A percentile compares a stretch with the other conserved stretches of the same genome.
phyloP scores from a whole-genome alignment of 805 yeast species.

The Vanderwaltozyma tropicalis region DNA sequence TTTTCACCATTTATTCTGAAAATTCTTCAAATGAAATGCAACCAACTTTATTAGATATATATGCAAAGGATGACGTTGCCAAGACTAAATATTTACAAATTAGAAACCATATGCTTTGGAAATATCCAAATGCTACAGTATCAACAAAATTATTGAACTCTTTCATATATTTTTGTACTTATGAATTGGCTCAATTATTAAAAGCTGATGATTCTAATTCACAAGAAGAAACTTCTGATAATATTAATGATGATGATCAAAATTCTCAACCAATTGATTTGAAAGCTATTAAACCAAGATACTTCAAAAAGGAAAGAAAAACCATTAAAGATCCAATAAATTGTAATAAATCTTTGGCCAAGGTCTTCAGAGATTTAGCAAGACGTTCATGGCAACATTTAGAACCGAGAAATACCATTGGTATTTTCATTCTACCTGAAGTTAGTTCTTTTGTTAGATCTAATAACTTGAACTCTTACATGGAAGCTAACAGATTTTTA shows the following conservation, averaged over 20 bases:
- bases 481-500: constrained; percentile 80
- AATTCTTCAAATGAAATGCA: constrained; percentile 29
- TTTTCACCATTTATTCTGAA: constrained; percentile 57
- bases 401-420: constrained; percentile 45
- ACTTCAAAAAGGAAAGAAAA: constrained; percentile 23
- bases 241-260: constrained; percentile 2
- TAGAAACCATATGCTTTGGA: constrained; percentile 85
- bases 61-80: constrained; percentile 58
- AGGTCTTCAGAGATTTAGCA: constrained; percentile 75
- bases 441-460: constrained; percentile 57
- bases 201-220: constrained; percentile 5
- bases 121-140: constrained; percentile 66
- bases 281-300: constrained; percentile 21
- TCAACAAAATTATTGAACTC: constrained; percentile 70
- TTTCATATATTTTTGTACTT: constrained; percentile 55
- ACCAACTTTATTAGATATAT: constrained; percentile 53
- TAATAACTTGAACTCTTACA: constrained; percentile 67
- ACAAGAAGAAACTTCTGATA: constrained; percentile 10
- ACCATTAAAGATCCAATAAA: constrained; percentile 21
- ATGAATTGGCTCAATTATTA: constrained; percentile 43
- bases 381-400: constrained; percentile 88
- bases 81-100: constrained; percentile 61
- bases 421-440: constrained; percentile 59
- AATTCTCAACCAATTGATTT: constrained; percentile 2
- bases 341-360: constrained; percentile 42